phyloP scores from a whole-genome alignment of 2,329 filamentous ascomycete species.

The Sphaerostilbella broomeana region DNA sequence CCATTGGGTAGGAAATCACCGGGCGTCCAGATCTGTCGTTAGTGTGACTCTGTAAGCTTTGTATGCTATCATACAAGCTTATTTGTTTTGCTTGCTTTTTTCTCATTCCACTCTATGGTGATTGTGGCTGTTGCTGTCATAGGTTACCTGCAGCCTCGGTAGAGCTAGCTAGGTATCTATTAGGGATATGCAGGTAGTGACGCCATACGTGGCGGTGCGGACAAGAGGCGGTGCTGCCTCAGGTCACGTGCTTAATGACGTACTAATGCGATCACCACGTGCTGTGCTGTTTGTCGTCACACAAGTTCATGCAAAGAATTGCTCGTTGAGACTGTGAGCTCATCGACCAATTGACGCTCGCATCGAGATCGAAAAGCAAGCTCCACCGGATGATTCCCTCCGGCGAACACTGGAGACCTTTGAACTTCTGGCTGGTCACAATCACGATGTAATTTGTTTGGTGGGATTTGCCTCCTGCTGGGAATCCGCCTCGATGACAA shows the following conservation, averaged over 20 bases:
- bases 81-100: not conserved
- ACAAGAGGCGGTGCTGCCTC: not conserved
- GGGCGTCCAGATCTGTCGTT: not conserved
- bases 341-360: constrained; percentile 1
- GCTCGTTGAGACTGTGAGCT: not conserved
- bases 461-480: too few relatives aligned
- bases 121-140: constrained; percentile 1
- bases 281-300: not conserved
- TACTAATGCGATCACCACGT: constrained; percentile 5
- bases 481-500: too few relatives aligned
- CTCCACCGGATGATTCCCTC: constrained; percentile 1
- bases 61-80: not conserved
- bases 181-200: not conserved
- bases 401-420: too few relatives aligned
- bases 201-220: constrained; percentile 5
- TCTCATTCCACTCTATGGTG: not conserved
- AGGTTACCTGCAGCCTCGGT: not conserved
- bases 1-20: not conserved
- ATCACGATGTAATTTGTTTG: too few relatives aligned
- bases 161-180: too few relatives aligned
- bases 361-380: constrained; percentile 7
- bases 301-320: not conserved
- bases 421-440: too few relatives aligned
- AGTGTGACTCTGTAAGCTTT: not conserved
- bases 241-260: constrained; percentile 5